phyloP scores from a whole-genome alignment of 306 rosid species.

The Purshia tridentata region DNA sequence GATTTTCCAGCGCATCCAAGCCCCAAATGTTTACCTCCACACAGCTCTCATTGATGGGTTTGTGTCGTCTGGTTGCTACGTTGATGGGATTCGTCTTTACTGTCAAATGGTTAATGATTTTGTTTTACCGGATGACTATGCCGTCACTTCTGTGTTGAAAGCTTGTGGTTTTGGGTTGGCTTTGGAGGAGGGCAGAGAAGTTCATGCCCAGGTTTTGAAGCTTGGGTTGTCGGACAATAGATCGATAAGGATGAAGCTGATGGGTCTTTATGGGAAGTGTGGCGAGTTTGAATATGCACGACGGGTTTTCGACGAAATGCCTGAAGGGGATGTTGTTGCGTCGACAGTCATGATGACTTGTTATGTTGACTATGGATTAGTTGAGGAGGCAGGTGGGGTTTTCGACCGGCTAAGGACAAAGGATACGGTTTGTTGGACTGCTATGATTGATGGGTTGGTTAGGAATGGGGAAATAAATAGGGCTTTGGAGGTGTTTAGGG shows the following conservation, averaged over 20 bases:
- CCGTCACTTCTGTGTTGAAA: conserved; percentile 38
- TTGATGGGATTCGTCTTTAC: conserved; percentile 32
- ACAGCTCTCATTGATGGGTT: conserved; percentile 46
- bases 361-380: conserved; percentile 29
- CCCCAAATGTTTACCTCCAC: conserved; percentile 48
- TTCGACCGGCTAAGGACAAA: conserved; percentile 16
- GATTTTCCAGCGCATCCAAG: conserved; percentile 26
- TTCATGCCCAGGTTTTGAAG: conserved; percentile 44
- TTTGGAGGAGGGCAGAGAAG: conserved; percentile 27
- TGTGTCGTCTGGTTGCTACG: conserved; percentile 30
- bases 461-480: conserved; percentile 25
- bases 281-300: conserved; percentile 33
- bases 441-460: conserved; percentile 24
- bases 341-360: conserved; percentile 33
- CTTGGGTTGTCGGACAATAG: conserved; percentile 38
- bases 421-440: conserved; percentile 30
- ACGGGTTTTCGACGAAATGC: conserved; percentile 40
- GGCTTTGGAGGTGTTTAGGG: conserved; percentile 27
- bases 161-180: conserved; percentile 37
- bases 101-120: conserved; percentile 21
- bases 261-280: conserved; percentile 38
- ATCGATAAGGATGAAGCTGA: conserved; percentile 40
- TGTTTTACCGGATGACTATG: conserved; percentile 37
- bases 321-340: conserved; percentile 42
- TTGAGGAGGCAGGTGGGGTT: conserved; percentile 36